A percentile compares a stretch with the other conserved stretches of the same genome.
These are phyloP conservation scores for Salisapilia sapeloensis DNA, from an alignment of 352 stramenopile genomes.

Conservation along the genomic window DNA sequence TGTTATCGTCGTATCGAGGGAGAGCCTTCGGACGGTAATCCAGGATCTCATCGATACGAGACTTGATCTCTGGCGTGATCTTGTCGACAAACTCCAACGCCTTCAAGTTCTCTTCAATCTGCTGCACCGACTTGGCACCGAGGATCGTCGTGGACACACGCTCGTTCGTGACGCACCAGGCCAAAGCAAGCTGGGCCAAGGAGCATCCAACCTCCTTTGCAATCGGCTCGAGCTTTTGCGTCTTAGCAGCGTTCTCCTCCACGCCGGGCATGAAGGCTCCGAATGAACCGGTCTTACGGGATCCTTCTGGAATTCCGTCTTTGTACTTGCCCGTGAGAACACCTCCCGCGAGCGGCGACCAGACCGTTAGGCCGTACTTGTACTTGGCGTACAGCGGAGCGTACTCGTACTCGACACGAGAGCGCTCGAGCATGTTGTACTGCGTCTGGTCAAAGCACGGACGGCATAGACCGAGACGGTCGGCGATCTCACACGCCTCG, in stretches of 20 bases:
- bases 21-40: constrained; percentile 3
- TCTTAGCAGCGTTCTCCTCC: constrained; percentile 8
- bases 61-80: constrained; percentile 25
- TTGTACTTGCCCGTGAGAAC: constrained; percentile 48
- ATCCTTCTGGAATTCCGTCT: constrained; percentile 6
- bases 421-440: constrained; percentile 40
- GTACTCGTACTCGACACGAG: constrained; percentile 35
- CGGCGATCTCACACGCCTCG: constrained; percentile 19
- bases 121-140: constrained; percentile 19
- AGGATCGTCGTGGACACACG: constrained; percentile 28
- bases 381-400: constrained; percentile 25
- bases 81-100: constrained; percentile 14
- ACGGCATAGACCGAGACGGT: constrained; percentile 7
- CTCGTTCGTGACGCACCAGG: constrained; percentile 29
- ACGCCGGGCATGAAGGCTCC: constrained; percentile 13
- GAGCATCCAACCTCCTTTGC: constrained; percentile 19
- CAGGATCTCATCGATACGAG: constrained; percentile 25
- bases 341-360: constrained; percentile 21
- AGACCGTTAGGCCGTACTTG: constrained; percentile 30
- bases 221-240: constrained; percentile 16
- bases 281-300: constrained; percentile 12
- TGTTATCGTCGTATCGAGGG: too few relatives aligned
- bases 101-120: constrained; percentile 40
- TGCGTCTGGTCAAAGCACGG: constrained; percentile 27
- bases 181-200: constrained; percentile 14